phyloP scores from a whole-genome alignment of 176 grass and related monocot species.

The Ensete glaucum region DNA sequence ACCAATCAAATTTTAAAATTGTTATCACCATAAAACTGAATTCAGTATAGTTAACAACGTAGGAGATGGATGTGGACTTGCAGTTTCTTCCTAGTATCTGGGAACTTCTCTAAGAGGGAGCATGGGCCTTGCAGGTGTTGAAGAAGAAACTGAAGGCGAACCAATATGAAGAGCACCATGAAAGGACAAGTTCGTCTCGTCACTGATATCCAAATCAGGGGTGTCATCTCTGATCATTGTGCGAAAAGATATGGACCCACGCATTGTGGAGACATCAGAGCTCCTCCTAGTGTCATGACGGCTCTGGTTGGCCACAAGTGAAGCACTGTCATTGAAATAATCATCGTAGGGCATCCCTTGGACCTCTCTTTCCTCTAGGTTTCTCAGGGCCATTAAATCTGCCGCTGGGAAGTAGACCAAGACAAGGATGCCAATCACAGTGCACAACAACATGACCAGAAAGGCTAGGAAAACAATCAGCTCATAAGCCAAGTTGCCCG shows the following conservation, averaged over 20 bases:
- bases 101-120: slow-evolving; percentile 75
- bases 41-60: neutral
- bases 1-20: neutral
- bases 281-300: slow-evolving; percentile 57
- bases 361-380: slow-evolving; percentile 36
- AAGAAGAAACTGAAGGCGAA: slow-evolving; percentile 51
- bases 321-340: slow-evolving; percentile 49
- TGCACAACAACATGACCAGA: slow-evolving; percentile 54
- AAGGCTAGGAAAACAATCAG: slow-evolving; percentile 69
- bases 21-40: neutral
- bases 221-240: slow-evolving; percentile 82
- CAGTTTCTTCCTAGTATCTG: slow-evolving; percentile 34
- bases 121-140: slow-evolving; percentile 57
- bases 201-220: slow-evolving; percentile 29
- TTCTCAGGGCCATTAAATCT: slow-evolving; percentile 53
- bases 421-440: slow-evolving; percentile 50
- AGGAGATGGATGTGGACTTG: neutral
- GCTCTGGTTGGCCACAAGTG: slow-evolving; percentile 62
- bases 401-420: slow-evolving; percentile 71
- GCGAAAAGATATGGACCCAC: slow-evolving; percentile 83
- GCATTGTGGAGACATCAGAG: slow-evolving; percentile 77
- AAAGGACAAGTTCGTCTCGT: slow-evolving; percentile 33
- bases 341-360: slow-evolving; percentile 69
- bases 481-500: slow-evolving; percentile 50
- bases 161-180: slow-evolving; percentile 41